Evolutionary conservation across 208 protist genomes (phyloP), one percentile per base, ranked within the genome.

Genomic region (Angomonas deanei): DNA sequence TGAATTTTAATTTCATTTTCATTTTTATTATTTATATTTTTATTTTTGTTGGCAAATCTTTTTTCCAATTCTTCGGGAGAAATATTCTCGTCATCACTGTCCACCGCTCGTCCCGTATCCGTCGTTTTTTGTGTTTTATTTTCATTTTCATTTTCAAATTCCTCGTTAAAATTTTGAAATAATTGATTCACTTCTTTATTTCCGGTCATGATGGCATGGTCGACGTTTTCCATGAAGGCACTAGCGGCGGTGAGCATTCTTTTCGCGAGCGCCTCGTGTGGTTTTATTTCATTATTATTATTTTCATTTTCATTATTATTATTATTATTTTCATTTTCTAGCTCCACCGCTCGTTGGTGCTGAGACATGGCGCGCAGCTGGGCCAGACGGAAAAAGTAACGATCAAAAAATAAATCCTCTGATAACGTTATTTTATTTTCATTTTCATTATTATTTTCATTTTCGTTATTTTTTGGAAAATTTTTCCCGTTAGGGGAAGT

Each of bases 361-460:
- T 67, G 46, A 24, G 26, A 4, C 3, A 30, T 17, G 6, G 32
- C 31, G 4, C 86, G 86, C 55, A 90, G 71, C 77, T 91, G 80
- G 21, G 73, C 65, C n/a, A 93, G 82, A 24, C 83, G 83, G 61
- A 93, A 91, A 63, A 91, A 91, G 71, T 93, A 93, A 21, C 83
- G 86, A 34, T 90, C 80, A 65, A 93, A 90, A 50, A 93, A 93
- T n/a, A 67, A 73, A 62, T 91, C 79, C 54, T 86, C 79, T 4
- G 48, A 76, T 0, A 93, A 55, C 30, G 28, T 33, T 8, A 8
- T 50, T 3, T 10, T 23, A 5, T 13, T 50, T 10, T 50, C 23
- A 23, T 5, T 13, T n/a, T n/a, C n/a, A n/a, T n/a, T n/a, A n/a
- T n/a, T 15, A 42, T 42, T 15, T 15, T 15, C 36, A n/a, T 42